Evolutionary conservation across 106 monocot genomes (phyloP).

Genomic region (Acorus gramineus): DNA sequence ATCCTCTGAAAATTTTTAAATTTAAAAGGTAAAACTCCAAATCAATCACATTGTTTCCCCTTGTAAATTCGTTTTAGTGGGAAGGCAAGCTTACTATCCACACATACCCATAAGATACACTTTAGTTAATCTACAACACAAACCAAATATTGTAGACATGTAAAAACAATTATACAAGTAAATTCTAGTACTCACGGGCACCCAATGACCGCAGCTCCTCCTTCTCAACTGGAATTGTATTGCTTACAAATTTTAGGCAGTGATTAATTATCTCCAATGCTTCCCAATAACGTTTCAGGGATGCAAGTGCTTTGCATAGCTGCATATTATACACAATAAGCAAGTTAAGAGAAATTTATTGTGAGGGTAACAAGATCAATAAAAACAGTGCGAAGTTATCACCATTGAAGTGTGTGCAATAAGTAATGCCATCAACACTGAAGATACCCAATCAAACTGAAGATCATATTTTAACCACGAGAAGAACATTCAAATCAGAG

Average conservation of each 20-base stretch:
- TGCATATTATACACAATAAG: constrained; percentile 13
- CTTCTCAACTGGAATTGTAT: constrained; percentile 36
- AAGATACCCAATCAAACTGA: no score
- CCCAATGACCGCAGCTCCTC: constrained; percentile 76
- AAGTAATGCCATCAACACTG: no score
- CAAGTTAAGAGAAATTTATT: not conserved
- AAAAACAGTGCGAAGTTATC: no score
- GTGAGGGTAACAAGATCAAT: not conserved
- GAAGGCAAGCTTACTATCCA: no score
- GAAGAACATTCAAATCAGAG: no score
- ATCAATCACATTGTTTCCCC: no score
- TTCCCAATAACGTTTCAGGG: constrained; percentile 58
- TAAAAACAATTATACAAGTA: not conserved
- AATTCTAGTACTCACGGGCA: constrained; percentile 46
- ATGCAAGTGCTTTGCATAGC: constrained; percentile 68
- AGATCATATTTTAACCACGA: no score
- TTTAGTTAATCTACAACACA: no score
- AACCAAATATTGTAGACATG: not conserved
- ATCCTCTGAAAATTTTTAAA: constrained; percentile 2
- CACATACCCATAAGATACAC: no score
- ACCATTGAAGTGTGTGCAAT: no score
- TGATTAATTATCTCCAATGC: constrained; percentile 63
- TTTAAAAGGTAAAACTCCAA: not conserved
- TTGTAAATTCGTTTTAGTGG: no score
- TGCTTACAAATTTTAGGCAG: constrained; percentile 32